Evolutionary conservation across 148 eudicot genomes (phyloP).

Genomic region (Talinum fruticosum): DNA sequence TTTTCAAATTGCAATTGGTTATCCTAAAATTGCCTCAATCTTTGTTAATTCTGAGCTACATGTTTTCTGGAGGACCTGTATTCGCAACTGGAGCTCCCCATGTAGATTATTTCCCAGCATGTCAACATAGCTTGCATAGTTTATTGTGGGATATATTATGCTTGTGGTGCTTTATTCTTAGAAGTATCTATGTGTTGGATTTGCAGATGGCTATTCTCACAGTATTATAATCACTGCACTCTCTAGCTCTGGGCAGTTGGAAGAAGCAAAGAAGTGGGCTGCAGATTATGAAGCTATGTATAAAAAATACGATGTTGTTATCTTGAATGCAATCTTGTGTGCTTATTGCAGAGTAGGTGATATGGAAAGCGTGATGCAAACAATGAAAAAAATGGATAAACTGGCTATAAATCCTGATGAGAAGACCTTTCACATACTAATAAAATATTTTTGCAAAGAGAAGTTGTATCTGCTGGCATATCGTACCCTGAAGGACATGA

Average conservation of each 20-base stretch:
- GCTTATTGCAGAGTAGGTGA: conserved; percentile 89
- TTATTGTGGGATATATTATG: neutral
- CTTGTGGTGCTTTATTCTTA: neutral
- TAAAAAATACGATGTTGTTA: conserved; percentile 69
- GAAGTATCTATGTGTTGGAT: neutral
- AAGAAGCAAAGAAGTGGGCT: conserved; percentile 76
- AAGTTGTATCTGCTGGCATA: conserved; percentile 74
- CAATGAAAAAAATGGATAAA: conserved; percentile 81
- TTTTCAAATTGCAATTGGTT: neutral
- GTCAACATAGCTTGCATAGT: neutral
- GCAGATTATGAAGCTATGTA: conserved; percentile 54
- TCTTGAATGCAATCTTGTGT: conserved; percentile 74
- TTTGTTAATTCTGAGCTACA: neutral
- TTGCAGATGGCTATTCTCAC: conserved; percentile 82
- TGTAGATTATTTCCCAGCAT: neutral
- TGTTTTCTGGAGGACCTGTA: neutral
- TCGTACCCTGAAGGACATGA: conserved; percentile 83
- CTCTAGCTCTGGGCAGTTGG: conserved; percentile 57
- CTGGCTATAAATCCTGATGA: conserved; percentile 72
- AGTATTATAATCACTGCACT: conserved; percentile 86
- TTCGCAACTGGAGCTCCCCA: neutral
- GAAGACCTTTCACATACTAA: conserved; percentile 68
- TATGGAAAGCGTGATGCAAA: conserved; percentile 85
- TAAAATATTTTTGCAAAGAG: conserved; percentile 80
- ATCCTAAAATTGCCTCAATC: neutral